Base-by-base conservation (phyloP, 2,329 filamentous ascomycete species). In the Penicillium sp. region DNA sequence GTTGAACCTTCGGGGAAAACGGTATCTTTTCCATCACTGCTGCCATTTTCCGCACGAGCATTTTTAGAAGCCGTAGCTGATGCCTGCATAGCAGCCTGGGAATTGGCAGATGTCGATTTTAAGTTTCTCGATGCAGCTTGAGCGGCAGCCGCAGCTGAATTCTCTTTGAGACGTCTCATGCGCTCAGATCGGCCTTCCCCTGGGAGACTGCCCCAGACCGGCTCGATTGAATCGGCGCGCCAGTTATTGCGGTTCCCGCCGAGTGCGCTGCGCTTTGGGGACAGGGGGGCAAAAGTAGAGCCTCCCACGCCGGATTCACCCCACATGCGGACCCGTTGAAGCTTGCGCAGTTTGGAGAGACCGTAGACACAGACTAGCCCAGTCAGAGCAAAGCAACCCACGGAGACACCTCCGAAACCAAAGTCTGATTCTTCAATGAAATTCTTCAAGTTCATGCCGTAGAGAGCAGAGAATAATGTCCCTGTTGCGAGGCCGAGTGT, bases 361-460 rank as follows among this genome's bases (percentile, higher is more conserved):
- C 94, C 93, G 75, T 93, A 96, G 68, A 85, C 83, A 78, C 90
- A 93, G 51, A 96, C 90, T 9, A 93, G 67, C 54, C 88, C 83
- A 15, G 90, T 91, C 73, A 93, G 87, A 56, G 88, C 68, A 56
- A 88, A 83, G 57, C 90, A 96, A 60, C 84, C 79, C 19, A 79
- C 81, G 2, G 89, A 91, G 59, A 99, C 87, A 53, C 85, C 85
- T 47, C 82, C 83, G 73, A 99, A 97, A 12, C 93, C 94, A 75
- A 91, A 84, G 75, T 91, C 85, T 1, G 90, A 93, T 73, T 97
- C 93, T 79, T 99, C 94, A 68, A 97, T 91, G 75, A 97, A 97
- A 77, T 97, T 97, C 73, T 97, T 96, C 63, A 99, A 81, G 79
- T 99, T 99, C 93, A 97, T 97, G 67, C 94, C 94, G 82, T 97